Conservation (phyloP, 805 yeast species). For the Tetrapisispora fleetii region DNA sequence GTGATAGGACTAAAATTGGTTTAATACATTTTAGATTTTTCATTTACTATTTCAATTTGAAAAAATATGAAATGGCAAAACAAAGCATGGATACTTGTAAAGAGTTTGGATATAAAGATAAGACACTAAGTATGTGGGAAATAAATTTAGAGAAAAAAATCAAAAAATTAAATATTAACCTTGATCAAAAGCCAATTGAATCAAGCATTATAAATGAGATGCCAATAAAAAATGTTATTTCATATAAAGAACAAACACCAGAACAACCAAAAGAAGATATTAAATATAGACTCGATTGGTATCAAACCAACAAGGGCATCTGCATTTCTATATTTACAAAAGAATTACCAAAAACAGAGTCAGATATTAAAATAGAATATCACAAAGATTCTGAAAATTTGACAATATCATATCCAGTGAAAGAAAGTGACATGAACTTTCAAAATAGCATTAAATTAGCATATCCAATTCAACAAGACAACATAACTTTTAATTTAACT, state of each 20-base stretch:
- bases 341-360: constrained; percentile 37
- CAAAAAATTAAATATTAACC: constrained; percentile 4
- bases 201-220: background rate
- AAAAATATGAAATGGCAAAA: constrained; percentile 35
- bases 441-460: constrained; percentile 45
- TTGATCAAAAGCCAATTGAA: no score
- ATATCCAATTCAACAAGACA: constrained; percentile 38
- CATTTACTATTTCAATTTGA: constrained; percentile 37
- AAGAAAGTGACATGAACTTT: constrained; percentile 42
- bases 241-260: background rate
- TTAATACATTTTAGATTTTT: constrained; percentile 41
- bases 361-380: constrained; percentile 35
- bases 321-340: constrained; percentile 66
- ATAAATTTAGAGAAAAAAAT: constrained; percentile 12
- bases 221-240: background rate
- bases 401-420: constrained; percentile 15
- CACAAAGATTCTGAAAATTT: constrained; percentile 30
- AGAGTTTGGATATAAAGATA: constrained; percentile 35
- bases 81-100: constrained; percentile 35
- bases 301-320: constrained; percentile 49
- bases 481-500: constrained; percentile 42
- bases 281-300: constrained; percentile 53
- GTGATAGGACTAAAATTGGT: constrained; percentile 39
- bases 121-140: constrained; percentile 41
- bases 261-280: background rate